These are phyloP conservation scores for Breynia disticha DNA, from an alignment of 441 rosid genomes.

Conservation along the genomic window DNA sequence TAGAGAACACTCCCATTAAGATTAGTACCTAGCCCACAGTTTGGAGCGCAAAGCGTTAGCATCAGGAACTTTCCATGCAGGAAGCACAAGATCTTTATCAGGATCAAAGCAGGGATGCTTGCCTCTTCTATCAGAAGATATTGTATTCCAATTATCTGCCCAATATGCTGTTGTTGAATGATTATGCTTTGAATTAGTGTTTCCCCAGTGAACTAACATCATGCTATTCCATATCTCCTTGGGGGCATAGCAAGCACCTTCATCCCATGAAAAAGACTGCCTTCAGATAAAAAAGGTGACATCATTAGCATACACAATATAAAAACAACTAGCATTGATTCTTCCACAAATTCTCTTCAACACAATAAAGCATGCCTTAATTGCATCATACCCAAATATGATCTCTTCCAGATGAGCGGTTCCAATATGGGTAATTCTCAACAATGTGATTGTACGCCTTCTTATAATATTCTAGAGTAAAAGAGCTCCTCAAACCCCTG, in stretches of 20 bases:
- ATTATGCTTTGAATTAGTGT: constrained; percentile 87
- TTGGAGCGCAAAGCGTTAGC: constrained; percentile 37
- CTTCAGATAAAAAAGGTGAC: constrained; percentile 28
- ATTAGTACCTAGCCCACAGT: constrained; percentile 57
- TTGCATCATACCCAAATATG: constrained; percentile 75
- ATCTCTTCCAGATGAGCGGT: constrained; percentile 77
- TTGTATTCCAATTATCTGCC: constrained; percentile 75
- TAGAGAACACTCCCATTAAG: constrained; percentile 1
- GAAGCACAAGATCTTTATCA: constrained; percentile 86
- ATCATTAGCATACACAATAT: constrained; percentile 26
- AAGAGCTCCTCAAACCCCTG: constrained; percentile 76
- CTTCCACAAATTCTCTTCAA: background rate
- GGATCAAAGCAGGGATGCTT: constrained; percentile 91
- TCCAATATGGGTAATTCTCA: constrained; percentile 75
- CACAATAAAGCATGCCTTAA: constrained; percentile 8
- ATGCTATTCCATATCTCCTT: constrained; percentile 98
- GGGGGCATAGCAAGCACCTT: constrained; percentile 99
- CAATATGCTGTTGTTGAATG: constrained; percentile 88
- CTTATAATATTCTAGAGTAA: constrained; percentile 77
- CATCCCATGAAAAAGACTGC: constrained; percentile 98
- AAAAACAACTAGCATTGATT: background rate
- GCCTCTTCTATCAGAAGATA: constrained; percentile 71
- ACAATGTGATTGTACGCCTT: constrained; percentile 60
- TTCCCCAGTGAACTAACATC: constrained; percentile 99
- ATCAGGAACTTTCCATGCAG: constrained; percentile 94